These are phyloP conservation scores for Penicillium crustosum DNA, from an alignment of 2,329 filamentous ascomycete species.

Conservation along the genomic window DNA sequence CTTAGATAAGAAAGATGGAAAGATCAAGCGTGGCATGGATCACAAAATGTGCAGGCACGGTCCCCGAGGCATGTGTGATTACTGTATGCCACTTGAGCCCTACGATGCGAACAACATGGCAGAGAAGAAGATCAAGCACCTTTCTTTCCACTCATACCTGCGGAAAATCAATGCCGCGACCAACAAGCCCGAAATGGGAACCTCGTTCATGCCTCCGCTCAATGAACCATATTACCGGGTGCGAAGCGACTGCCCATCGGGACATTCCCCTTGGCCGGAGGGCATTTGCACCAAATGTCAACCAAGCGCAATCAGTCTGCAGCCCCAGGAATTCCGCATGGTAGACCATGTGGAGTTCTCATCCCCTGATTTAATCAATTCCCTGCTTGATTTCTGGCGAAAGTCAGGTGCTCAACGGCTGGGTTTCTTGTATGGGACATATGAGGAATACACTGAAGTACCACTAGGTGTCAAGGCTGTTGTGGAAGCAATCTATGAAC, in stretches of 20 bases:
- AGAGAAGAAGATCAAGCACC: conserved; percentile 98
- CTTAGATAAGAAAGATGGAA: conserved; percentile 84
- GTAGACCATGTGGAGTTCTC: conserved; percentile 98
- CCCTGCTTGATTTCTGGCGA: conserved; percentile 90
- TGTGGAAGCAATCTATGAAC: conserved; percentile 95
- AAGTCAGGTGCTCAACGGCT: conserved; percentile 79
- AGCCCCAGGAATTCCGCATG: conserved; percentile 92
- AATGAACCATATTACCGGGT: conserved; percentile 92
- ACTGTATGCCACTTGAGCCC: conserved; percentile 95
- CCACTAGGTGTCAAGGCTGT: conserved; percentile 93
- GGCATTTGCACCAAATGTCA: conserved; percentile 99
- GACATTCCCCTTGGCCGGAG: conserved; percentile 89
- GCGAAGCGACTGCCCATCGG: conserved; percentile 82
- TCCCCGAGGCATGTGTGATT: conserved; percentile 97
- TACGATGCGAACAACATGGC: conserved; percentile 85
- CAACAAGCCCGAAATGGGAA: conserved; percentile 91
- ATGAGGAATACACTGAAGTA: conserved; percentile 87
- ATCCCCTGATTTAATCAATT: conserved; percentile 77
- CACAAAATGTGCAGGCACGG: conserved; percentile 91
- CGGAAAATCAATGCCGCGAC: conserved; percentile 94
- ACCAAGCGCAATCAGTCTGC: conserved; percentile 91
- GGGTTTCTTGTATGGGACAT: conserved; percentile 87
- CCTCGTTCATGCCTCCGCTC: conserved; percentile 92
- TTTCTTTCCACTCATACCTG: conserved; percentile 92
- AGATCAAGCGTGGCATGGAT: conserved; percentile 74